Conservation (phyloP, 176 grass and related monocot species). For the Ensete glaucum region DNA sequence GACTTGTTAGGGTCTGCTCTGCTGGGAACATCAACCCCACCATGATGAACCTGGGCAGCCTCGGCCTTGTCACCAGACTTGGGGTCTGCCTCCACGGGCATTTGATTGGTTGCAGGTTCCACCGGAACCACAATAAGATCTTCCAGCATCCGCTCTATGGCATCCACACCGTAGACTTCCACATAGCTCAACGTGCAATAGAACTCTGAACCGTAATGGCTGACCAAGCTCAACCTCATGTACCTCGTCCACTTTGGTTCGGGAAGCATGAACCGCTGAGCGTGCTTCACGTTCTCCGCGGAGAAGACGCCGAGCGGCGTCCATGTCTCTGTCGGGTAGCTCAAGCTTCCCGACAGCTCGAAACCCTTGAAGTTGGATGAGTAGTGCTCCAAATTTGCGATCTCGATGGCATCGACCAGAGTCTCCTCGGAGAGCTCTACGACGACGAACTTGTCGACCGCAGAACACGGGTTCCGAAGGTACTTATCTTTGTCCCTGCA, state of each 20-base stretch:
- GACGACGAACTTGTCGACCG: slow-evolving; percentile 58
- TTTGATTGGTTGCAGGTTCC: slow-evolving; percentile 8
- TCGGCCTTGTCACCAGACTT: slow-evolving; percentile 12
- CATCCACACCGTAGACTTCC: slow-evolving; percentile 65
- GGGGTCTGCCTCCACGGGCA: slow-evolving; percentile 7
- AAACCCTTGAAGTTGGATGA: slow-evolving; percentile 72
- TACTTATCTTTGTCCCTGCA: slow-evolving; percentile 73
- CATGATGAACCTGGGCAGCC: slow-evolving; percentile 3
- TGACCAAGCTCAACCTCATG: slow-evolving; percentile 57
- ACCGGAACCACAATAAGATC: slow-evolving; percentile 51
- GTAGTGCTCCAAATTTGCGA: slow-evolving; percentile 91
- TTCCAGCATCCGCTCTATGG: slow-evolving; percentile 65
- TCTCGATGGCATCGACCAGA: slow-evolving; percentile 58
- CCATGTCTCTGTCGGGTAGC: slow-evolving; percentile 62
- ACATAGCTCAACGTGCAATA: slow-evolving; percentile 90
- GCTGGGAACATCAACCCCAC: slow-evolving; percentile 5
- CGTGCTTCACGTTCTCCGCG: slow-evolving; percentile 72
- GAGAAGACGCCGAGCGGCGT: slow-evolving; percentile 48
- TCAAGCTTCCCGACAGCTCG: slow-evolving; percentile 56
- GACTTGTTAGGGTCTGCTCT: slow-evolving; percentile 16
- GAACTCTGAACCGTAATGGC: slow-evolving; percentile 68
- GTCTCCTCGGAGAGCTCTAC: slow-evolving; percentile 85
- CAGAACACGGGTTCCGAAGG: slow-evolving; percentile 77
- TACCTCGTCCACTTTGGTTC: slow-evolving; percentile 64
- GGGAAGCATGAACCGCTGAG: slow-evolving; percentile 59